A percentile compares a stretch with the other conserved stretches of the same genome.
These are phyloP conservation scores for Fagopyrum esculentum DNA, from an alignment of 148 eudicot genomes.

Conservation along the genomic window DNA sequence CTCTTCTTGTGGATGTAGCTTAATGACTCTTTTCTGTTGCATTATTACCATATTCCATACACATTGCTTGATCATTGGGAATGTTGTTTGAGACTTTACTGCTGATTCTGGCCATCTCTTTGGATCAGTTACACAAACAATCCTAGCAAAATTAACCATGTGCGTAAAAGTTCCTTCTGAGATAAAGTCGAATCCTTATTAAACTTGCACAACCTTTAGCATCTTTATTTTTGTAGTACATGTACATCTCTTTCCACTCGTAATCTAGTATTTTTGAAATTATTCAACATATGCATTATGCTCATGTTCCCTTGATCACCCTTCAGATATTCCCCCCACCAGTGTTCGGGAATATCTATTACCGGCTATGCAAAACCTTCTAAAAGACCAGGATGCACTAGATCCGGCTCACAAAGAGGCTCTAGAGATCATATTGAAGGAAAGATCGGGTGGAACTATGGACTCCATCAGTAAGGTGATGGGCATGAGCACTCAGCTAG, in stretches of 20 bases:
- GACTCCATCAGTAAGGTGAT: conserved; percentile 84
- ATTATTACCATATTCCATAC: background rate
- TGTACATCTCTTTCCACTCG: background rate
- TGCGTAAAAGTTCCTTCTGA: background rate
- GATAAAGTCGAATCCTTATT: background rate
- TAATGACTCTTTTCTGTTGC: background rate
- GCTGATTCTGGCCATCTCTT: background rate
- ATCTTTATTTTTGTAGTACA: background rate
- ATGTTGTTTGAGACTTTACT: background rate
- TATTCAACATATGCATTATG: background rate
- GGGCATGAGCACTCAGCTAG: conserved; percentile 99
- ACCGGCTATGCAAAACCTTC: conserved; percentile 78
- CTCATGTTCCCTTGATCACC: background rate
- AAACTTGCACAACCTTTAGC: background rate
- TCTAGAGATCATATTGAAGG: conserved; percentile 77
- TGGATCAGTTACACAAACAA: background rate
- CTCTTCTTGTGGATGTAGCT: background rate
- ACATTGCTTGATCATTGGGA: background rate
- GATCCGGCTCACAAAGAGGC: conserved; percentile 99
- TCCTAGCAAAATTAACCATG: too few relatives aligned
- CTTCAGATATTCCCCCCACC: conserved; percentile 65
- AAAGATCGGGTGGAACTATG: conserved; percentile 83
- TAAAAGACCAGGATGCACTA: conserved; percentile 81
- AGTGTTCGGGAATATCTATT: conserved; percentile 75
- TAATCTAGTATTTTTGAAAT: background rate